phyloP scores from a whole-genome alignment of 2,329 filamentous ascomycete species.

The Orbilia oligospora region DNA sequence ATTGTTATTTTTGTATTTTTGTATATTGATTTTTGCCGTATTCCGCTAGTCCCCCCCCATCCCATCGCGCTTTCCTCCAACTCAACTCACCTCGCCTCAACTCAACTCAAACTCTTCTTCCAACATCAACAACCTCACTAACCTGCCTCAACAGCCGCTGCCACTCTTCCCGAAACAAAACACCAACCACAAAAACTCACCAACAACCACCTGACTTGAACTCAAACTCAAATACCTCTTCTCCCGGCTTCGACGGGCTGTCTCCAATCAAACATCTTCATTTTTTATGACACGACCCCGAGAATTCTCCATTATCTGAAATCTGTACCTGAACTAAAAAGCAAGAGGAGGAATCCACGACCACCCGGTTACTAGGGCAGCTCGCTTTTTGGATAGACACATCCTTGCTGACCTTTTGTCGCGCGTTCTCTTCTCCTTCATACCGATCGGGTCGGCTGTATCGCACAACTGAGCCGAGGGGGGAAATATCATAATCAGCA shows the following conservation, averaged over 20 bases:
- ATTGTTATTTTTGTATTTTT: constrained; percentile 40
- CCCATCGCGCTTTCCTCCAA: constrained; percentile 30
- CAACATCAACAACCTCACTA: constrained; percentile 60
- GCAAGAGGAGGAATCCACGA: constrained; percentile 42
- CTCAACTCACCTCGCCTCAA: constrained; percentile 17
- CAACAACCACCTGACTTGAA: constrained; percentile 26
- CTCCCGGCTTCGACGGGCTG: constrained; percentile 7
- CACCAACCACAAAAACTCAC: constrained; percentile 45
- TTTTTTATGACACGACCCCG: constrained; percentile 32
- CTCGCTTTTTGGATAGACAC: constrained; percentile 58
- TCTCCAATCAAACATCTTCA: constrained; percentile 8
- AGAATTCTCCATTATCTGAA: constrained; percentile 19
- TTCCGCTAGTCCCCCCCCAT: constrained; percentile 44
- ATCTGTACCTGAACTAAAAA: constrained; percentile 11
- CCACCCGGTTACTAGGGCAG: constrained; percentile 48
- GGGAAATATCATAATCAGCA: constrained; percentile 8
- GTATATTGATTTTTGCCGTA: constrained; percentile 32
- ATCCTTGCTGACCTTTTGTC: constrained; percentile 38
- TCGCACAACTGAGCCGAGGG: constrained; percentile 43
- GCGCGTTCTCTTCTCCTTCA: constrained; percentile 59
- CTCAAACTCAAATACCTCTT: constrained; percentile 34
- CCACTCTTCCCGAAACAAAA: constrained; percentile 54
- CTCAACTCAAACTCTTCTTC: constrained; percentile 37
- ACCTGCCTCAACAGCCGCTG: constrained; percentile 49
- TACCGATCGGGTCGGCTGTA: constrained; percentile 36